These are phyloP conservation scores for Vitis hybrid DNA, from an alignment of 177 flowering plant genomes.

Conservation along the genomic window DNA sequence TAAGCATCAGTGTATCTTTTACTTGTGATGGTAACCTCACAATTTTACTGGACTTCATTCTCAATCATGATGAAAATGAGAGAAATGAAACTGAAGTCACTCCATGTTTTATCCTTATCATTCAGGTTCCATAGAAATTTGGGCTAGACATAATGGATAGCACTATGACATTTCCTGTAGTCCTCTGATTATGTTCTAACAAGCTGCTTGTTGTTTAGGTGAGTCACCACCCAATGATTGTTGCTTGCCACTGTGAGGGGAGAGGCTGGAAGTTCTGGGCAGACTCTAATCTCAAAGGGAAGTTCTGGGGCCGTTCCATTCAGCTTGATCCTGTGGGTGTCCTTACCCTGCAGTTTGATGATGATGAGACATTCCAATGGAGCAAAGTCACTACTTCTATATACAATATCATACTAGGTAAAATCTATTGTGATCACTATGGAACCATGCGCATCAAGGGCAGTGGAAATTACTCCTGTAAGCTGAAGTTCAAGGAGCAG, in stretches of 20 bases:
- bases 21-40: background rate
- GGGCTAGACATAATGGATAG: background rate
- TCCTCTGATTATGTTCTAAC: conserved; percentile 14
- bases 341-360: conserved; percentile 92
- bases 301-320: conserved; percentile 98
- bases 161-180: background rate
- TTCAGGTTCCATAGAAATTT: background rate
- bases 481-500: conserved; percentile 99
- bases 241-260: conserved; percentile 99
- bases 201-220: conserved; percentile 50
- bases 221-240: conserved; percentile 95
- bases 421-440: conserved; percentile 96
- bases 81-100: background rate
- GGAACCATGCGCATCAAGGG: conserved; percentile 98
- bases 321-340: conserved; percentile 97
- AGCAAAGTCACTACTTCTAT: conserved; percentile 99
- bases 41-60: background rate
- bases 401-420: conserved; percentile 94
- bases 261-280: conserved; percentile 99
- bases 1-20: background rate
- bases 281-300: conserved; percentile 95
- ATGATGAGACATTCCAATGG: conserved; percentile 96
- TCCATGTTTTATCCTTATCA: background rate
- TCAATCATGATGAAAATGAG: background rate
- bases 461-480: conserved; percentile 91